Percentiles rank a stretch among this genome's conserved stretches.
These are phyloP conservation scores for Dioszegia aurantiaca DNA, from an alignment of 768 basidiomycete species.

Conservation along the genomic window DNA sequence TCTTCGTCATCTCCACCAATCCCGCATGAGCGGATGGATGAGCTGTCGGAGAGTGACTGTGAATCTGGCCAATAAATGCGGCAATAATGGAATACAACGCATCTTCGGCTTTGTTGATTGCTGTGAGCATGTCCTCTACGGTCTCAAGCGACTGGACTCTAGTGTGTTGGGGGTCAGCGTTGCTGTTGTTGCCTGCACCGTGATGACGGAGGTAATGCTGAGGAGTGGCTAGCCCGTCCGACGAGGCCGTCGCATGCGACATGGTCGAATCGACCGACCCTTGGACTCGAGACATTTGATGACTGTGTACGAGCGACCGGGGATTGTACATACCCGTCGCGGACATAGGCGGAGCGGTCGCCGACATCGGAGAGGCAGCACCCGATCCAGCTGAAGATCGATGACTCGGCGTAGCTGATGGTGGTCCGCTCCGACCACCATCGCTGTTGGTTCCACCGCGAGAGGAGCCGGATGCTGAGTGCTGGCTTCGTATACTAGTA, in stretches of 20 bases:
- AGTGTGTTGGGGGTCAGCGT: background rate
- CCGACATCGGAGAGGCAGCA: background rate
- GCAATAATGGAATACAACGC: slow-evolving; percentile 89
- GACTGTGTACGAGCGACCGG: slow-evolving; percentile 18
- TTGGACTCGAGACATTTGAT: slow-evolving; percentile 14
- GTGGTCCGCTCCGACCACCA: slow-evolving; percentile 26
- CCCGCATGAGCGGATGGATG: slow-evolving; percentile 92
- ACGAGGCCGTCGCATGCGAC: slow-evolving; percentile 13
- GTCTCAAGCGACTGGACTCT: slow-evolving; percentile 4
- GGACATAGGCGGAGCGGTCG: background rate
- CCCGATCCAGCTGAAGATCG: slow-evolving; percentile 23
- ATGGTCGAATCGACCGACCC: slow-evolving; percentile 30
- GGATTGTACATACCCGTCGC: background rate
- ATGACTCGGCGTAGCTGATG: slow-evolving; percentile 24
- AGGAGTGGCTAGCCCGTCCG: slow-evolving; percentile 16
- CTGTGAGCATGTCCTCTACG: slow-evolving; percentile 20
- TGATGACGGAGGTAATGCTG: background rate
- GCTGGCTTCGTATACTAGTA: slow-evolving; percentile 9
- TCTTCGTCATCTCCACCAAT: slow-evolving; percentile 89
- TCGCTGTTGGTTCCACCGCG: slow-evolving; percentile 10
- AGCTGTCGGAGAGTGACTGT: slow-evolving; percentile 81
- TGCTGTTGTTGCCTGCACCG: background rate
- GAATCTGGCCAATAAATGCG: slow-evolving; percentile 95
- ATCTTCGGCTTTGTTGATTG: slow-evolving; percentile 75
- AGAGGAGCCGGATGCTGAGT: slow-evolving; percentile 6